phyloP scores from a whole-genome alignment of 345 rosid genomes.

The Acer negundo region DNA sequence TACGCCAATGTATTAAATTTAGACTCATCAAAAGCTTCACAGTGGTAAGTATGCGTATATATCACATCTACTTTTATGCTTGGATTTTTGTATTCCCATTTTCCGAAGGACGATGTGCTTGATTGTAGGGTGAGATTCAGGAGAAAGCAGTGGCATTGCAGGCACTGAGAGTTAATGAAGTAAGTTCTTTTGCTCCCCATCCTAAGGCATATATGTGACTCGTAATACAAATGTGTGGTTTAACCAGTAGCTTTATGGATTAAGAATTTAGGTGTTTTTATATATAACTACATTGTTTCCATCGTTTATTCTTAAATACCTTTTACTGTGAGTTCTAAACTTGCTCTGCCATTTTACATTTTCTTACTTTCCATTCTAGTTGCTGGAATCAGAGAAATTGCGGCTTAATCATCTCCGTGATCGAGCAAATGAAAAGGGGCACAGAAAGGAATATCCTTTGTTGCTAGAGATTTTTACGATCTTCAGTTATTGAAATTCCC shows the following conservation, averaged over 20 bases:
- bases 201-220: background rate
- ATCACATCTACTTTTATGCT: constrained; percentile 19
- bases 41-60: constrained; percentile 55
- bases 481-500: background rate
- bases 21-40: constrained; percentile 65
- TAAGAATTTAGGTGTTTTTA: background rate
- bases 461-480: constrained; percentile 25
- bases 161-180: constrained; percentile 62
- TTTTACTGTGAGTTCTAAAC: background rate
- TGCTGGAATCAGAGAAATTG: constrained; percentile 67
- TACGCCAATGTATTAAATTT: constrained; percentile 67
- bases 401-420: constrained; percentile 73
- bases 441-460: constrained; percentile 85
- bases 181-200: constrained; percentile 40
- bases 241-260: background rate
- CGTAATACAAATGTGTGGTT: background rate
- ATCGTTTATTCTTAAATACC: constrained; percentile 1
- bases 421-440: constrained; percentile 87
- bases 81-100: background rate
- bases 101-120: constrained; percentile 15
- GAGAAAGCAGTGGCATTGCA: constrained; percentile 66
- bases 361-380: constrained; percentile 37
- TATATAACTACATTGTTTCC: background rate
- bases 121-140: constrained; percentile 75
- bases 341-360: constrained; percentile 12